phyloP scores from a whole-genome alignment of 2,329 filamentous ascomycete genomes.

The Aspergillus sp. region DNA sequence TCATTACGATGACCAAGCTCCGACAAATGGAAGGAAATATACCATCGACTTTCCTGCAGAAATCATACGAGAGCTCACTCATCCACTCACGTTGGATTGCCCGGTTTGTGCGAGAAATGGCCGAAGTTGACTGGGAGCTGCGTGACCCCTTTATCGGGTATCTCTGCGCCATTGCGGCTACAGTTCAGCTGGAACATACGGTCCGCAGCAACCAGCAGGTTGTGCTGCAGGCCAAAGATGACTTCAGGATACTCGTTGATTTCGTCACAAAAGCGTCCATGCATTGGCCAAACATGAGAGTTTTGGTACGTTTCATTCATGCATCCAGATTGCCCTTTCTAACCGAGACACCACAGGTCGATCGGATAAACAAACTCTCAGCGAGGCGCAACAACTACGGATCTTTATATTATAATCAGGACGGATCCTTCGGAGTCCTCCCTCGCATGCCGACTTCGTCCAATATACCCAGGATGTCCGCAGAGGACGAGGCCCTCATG shows the following conservation, averaged over 20 bases:
- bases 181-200: constrained; percentile 28
- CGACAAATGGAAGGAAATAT: constrained; percentile 23
- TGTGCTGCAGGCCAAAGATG: constrained; percentile 20
- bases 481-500: constrained; percentile 23
- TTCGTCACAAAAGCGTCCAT: constrained; percentile 21
- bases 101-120: constrained; percentile 23
- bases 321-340: not conserved
- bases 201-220: constrained; percentile 25
- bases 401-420: constrained; percentile 26
- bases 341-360: constrained; percentile 9
- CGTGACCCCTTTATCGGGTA: constrained; percentile 28
- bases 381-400: constrained; percentile 23
- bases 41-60: constrained; percentile 26
- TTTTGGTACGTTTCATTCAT: constrained; percentile 14
- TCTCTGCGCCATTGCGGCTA: constrained; percentile 26
- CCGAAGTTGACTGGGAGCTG: constrained; percentile 18
- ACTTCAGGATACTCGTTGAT: constrained; percentile 21
- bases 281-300: constrained; percentile 21
- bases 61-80: constrained; percentile 27
- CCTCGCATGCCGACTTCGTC: constrained; percentile 25
- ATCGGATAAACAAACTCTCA: constrained; percentile 20
- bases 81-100: constrained; percentile 29
- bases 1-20: constrained; percentile 27
- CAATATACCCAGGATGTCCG: constrained; percentile 24
- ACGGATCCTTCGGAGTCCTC: constrained; percentile 21